Base-by-base conservation (phyloP, 106 monocot genomes). In the Dendrobium huoshanense region DNA sequence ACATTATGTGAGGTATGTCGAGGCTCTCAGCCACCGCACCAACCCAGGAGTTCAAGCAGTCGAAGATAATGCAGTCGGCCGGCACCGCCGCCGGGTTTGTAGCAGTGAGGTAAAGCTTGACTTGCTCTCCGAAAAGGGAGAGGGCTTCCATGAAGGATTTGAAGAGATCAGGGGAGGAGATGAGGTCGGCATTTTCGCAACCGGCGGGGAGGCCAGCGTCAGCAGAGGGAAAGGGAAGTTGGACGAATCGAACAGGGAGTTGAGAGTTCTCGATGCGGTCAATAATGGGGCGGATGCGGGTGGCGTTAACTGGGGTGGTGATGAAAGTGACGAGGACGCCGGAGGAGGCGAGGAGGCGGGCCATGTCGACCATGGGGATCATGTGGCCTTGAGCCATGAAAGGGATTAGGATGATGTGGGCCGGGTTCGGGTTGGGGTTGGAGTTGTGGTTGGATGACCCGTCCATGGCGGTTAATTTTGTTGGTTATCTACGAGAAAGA, bases 41-140 rank as follows among this genome's bases (percentile, higher is more conserved):
- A 1, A 88, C 87, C 91, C 89, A 94, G 0, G 56, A 31, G 75
- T 84, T 73, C 55, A 78, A 76, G 59, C 37, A 29, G 82, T 89
- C 89, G 45, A 83, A 45, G 65, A 89, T 25, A 27, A 89, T 70
- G 82, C 89, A 86, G 55, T 31, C 75, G 78, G 81, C 55, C 41
- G 44, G 74, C 41, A 42, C 41, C 29, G 3, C 42, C 18, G 8
- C 0, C n/a, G 2, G 4, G 31, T 75, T 79, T 37, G 37, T 3
- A 37, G 37, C 37, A 37, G 2, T 37, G 27, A 8, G 56, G 37
- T 40, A 72, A 9, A 25, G 81, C 31, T 42, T 9, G 44, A 19
- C 20, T 18, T 59, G 59, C 1, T 41, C 79, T 73, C 55, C 55
- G 0, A 90, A 56, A 37, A 77, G 18, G 27, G 29, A 6, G 6